phyloP scores from a whole-genome alignment of 2,329 filamentous ascomycete genomes.

The Pyrenophora seminiperda region DNA sequence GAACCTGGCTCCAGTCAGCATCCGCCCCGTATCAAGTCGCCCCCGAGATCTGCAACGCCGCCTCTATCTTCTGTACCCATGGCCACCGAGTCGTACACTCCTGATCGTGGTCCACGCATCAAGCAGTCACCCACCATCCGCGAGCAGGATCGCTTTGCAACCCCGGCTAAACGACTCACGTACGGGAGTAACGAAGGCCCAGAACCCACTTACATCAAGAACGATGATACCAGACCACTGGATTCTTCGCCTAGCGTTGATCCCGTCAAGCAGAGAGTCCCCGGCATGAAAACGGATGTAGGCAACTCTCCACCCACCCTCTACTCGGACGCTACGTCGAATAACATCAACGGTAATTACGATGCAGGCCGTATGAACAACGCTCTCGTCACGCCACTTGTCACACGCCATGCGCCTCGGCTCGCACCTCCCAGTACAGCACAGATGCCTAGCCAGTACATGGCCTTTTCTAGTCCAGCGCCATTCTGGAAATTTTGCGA shows the following conservation, averaged over 20 bases:
- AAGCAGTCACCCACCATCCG: conserved; percentile 41
- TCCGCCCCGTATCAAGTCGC: conserved; percentile 45
- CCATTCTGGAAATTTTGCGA: conserved; percentile 90
- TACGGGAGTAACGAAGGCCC: conserved; percentile 36
- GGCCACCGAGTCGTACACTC: conserved; percentile 59
- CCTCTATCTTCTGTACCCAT: conserved; percentile 55
- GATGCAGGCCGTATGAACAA: conserved; percentile 38
- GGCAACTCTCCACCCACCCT: conserved; percentile 46
- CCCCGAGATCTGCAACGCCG: conserved; percentile 54
- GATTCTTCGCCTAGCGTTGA: conserved; percentile 42
- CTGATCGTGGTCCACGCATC: conserved; percentile 57
- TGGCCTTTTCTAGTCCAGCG: conserved; percentile 82
- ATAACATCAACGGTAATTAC: conserved; percentile 35
- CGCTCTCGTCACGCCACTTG: conserved; percentile 67
- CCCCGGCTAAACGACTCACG: conserved; percentile 42
- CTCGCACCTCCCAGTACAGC: conserved; percentile 80
- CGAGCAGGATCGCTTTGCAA: conserved; percentile 39
- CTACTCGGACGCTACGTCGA: conserved; percentile 43
- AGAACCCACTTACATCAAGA: conserved; percentile 31
- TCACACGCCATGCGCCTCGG: conserved; percentile 72
- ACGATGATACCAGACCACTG: conserved; percentile 27
- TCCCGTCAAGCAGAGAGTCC: conserved; percentile 38
- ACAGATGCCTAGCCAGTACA: conserved; percentile 80
- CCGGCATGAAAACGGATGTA: conserved; percentile 40
- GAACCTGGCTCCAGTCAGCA: conserved; percentile 22